Evolutionary conservation across 2,329 filamentous ascomycete species (phyloP).

Genomic region (Tolypocladium pustulatum): DNA sequence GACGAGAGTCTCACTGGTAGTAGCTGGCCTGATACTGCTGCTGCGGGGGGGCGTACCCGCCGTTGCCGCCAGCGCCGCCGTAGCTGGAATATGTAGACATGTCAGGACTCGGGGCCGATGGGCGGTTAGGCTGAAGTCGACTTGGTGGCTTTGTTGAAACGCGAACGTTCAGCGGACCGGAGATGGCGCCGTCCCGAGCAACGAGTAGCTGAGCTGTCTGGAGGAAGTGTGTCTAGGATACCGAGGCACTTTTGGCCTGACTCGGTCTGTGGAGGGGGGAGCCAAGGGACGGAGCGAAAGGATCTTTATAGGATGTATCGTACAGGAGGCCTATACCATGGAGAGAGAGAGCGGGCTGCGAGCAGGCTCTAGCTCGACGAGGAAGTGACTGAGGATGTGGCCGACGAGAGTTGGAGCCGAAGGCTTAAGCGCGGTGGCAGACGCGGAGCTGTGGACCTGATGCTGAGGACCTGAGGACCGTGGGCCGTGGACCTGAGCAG

Average conservation of each 20-base stretch:
- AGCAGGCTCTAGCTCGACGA: not conserved
- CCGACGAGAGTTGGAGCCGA: not conserved
- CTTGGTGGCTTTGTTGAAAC: not conserved
- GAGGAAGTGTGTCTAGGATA: not conserved
- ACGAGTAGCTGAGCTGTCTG: not conserved
- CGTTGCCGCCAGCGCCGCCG: constrained; percentile 36
- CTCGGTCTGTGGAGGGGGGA: not conserved
- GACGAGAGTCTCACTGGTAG: constrained; percentile 6
- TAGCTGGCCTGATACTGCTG: constrained; percentile 28
- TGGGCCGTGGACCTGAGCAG: not conserved
- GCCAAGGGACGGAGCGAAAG: not conserved
- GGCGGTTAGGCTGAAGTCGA: not conserved
- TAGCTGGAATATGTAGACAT: constrained; percentile 58
- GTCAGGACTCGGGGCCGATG: constrained; percentile 7
- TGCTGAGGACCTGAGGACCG: not conserved
- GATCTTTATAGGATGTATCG: not conserved
- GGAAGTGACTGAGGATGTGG: not conserved
- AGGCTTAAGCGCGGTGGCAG: not conserved
- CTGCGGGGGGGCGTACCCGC: constrained; percentile 31
- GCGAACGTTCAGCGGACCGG: not conserved
- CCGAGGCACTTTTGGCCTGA: not conserved
- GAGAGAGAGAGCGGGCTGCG: not conserved
- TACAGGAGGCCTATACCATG: not conserved
- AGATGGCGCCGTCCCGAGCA: not conserved
- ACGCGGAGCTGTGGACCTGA: not conserved